Conservation (phyloP, 208 protist species). For the Acanthamoeba culbertsoni region DNA sequence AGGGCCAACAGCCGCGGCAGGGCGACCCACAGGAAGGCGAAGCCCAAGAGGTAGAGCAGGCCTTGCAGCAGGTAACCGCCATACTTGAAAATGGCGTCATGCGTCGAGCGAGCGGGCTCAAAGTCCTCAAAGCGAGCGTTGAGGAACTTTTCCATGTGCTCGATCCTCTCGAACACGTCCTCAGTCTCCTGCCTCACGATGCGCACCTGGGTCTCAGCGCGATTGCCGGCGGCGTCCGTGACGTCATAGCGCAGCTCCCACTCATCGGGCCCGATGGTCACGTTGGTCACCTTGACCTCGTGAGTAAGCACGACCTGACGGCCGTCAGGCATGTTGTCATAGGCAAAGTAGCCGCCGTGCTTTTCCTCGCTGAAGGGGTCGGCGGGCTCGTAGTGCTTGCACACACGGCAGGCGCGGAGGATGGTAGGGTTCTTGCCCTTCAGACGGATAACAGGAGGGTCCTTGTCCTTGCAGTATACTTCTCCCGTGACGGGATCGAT, state of each 20-base stretch:
- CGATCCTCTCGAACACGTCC: background rate
- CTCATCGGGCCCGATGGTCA: background rate
- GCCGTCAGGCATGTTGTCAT: conserved; percentile 10
- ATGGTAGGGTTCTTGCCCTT: background rate
- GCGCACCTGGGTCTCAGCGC: background rate
- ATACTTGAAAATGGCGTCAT: background rate
- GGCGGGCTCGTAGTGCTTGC: background rate
- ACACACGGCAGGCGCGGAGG: background rate
- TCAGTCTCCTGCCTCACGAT: background rate
- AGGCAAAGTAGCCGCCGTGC: conserved; percentile 8
- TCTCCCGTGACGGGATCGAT: background rate
- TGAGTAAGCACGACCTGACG: background rate
- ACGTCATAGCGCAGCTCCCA: background rate
- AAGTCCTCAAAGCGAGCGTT: background rate
- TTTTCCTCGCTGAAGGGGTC: background rate
- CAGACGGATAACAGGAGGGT: background rate
- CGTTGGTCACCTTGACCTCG: background rate
- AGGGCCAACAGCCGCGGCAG: background rate
- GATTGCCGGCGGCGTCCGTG: background rate
- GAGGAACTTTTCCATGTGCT: background rate
- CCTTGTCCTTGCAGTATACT: background rate
- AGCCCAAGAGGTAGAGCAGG: background rate
- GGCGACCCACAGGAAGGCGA: background rate
- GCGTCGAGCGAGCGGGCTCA: background rate
- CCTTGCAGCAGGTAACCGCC: background rate